Conservation (phyloP, 208 protist genomes). For the Trypanosoma grayi region DNA sequence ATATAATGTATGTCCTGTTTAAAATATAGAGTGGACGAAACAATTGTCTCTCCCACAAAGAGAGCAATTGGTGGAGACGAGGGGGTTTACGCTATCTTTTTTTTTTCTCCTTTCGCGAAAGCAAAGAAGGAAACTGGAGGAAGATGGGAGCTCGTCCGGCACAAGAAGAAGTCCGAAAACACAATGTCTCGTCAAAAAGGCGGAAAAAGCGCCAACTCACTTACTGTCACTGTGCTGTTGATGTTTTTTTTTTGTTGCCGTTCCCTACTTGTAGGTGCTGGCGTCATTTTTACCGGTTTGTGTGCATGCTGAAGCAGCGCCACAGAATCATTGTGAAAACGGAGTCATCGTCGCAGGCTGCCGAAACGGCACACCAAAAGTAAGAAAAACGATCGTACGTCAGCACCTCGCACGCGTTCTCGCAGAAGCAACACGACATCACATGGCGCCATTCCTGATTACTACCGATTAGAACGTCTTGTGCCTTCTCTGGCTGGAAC, state of each 20-base stretch:
- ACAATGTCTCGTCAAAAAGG: too few species aligned
- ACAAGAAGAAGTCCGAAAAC: too few species aligned
- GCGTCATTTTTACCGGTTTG: conserved; percentile 4
- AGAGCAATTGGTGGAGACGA: not conserved
- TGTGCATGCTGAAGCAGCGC: conserved; percentile 74
- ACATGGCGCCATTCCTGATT: conserved; percentile 40
- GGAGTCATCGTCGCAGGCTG: conserved; percentile 72
- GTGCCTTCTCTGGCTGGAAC: conserved; percentile 48
- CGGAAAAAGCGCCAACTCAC: too few species aligned
- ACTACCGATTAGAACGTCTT: conserved; percentile 34
- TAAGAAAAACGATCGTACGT: conserved; percentile 66
- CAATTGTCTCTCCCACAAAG: too few species aligned
- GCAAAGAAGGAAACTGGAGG: not conserved
- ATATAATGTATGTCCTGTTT: too few species aligned
- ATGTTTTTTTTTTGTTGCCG: not conserved
- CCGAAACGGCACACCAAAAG: conserved; percentile 73
- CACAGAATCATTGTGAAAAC: conserved; percentile 80
- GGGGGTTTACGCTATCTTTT: not conserved
- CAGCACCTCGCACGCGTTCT: conserved; percentile 14
- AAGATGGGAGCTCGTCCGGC: too few species aligned
- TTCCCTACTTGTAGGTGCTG: not conserved
- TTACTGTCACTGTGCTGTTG: too few species aligned
- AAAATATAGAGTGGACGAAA: too few species aligned
- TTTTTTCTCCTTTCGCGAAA: not conserved
- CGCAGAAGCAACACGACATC: conserved; percentile 32